These are phyloP conservation scores for Kazachstania sp. DNA, from an alignment of 1,139 yeast species.

Conservation along the genomic window DNA sequence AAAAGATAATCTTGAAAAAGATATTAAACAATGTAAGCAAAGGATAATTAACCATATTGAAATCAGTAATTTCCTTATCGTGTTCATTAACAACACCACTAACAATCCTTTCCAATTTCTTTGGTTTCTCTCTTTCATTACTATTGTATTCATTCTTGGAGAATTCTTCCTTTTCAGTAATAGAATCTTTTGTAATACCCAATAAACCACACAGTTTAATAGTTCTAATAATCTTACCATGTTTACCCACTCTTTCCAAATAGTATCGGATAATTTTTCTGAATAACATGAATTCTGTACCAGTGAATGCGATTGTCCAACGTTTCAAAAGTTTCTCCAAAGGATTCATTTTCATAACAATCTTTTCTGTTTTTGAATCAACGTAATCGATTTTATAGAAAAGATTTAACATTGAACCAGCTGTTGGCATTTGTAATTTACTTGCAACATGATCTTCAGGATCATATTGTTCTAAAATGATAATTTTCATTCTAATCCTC, in stretches of 20 bases:
- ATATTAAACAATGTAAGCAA: conserved; percentile 20
- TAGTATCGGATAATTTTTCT: conserved; percentile 24
- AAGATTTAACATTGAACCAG: conserved; percentile 18
- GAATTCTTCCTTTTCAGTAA: conserved; percentile 22
- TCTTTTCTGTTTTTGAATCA: conserved; percentile 16
- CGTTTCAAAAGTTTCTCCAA: conserved; percentile 16
- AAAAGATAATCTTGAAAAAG: conserved; percentile 23
- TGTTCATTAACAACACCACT: not conserved
- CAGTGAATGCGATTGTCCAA: conserved; percentile 16
- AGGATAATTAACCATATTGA: conserved; percentile 19
- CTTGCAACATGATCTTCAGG: conserved; percentile 13
- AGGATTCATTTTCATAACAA: conserved; percentile 21
- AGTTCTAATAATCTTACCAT: conserved; percentile 57
- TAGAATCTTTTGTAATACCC: conserved; percentile 18
- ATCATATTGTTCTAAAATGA: conserved; percentile 39
- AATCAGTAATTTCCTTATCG: conserved; percentile 8
- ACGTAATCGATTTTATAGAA: conserved; percentile 22
- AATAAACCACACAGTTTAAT: conserved; percentile 53
- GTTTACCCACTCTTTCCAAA: conserved; percentile 40
- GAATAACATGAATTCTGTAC: conserved; percentile 20
- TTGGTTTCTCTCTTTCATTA: not conserved
- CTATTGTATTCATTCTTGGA: not conserved
- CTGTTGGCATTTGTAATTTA: conserved; percentile 11
- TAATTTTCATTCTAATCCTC: conserved; percentile 40
- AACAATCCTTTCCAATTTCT: not conserved